Conservation (phyloP, 164 flowering plant genomes). For the Litsea cubeba region DNA sequence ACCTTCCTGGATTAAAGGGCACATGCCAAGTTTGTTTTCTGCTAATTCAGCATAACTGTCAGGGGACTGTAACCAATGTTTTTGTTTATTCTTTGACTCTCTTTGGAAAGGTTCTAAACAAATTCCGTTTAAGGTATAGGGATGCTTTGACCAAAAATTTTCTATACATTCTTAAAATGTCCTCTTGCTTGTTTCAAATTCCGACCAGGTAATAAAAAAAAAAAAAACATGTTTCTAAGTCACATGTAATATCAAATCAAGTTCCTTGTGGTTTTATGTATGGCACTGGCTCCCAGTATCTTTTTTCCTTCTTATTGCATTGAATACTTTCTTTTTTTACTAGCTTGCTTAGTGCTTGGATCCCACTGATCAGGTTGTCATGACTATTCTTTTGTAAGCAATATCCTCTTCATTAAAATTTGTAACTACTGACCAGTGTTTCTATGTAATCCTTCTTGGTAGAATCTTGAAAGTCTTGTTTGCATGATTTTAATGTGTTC, state of each 20-base stretch:
- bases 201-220: neutral
- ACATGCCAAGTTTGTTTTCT: neutral
- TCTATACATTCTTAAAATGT: neutral
- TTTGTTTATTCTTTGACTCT: neutral
- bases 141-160: neutral
- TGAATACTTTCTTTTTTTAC: neutral
- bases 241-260: neutral
- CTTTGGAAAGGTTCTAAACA: neutral
- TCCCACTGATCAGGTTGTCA: neutral
- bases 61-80: neutral
- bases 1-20: neutral
- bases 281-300: neutral
- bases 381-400: neutral
- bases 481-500: neutral
- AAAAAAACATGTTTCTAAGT: neutral
- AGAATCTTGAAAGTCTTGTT: neutral
- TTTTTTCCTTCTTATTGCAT: neutral
- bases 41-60: neutral
- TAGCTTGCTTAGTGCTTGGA: neutral
- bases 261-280: neutral
- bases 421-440: neutral
- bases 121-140: neutral
- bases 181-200: neutral
- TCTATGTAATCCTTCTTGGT: too few species aligned
- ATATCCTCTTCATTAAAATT: neutral